A percentile compares a stretch with the other conserved stretches of the same genome.
Conservation (phyloP, 2,329 filamentous ascomycete genomes). For the Aspergillus niger region DNA sequence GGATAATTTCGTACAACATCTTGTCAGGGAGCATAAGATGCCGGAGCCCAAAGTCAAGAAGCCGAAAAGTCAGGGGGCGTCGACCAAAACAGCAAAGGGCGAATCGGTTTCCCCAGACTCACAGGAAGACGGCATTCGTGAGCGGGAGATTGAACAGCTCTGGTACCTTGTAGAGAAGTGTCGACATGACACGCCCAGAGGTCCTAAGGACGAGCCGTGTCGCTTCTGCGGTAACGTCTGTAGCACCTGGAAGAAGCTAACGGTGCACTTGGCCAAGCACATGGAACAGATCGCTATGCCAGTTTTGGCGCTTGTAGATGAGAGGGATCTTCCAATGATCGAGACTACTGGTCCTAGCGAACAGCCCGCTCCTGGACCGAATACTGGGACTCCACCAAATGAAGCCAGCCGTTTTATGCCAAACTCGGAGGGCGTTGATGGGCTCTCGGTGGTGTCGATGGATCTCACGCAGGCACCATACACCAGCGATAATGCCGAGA, state of each 20-base stretch:
- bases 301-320: slow-evolving; percentile 59
- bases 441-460: slow-evolving; percentile 11
- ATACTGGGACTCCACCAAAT: slow-evolving; percentile 9
- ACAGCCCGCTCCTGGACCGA: slow-evolving; percentile 11
- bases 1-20: slow-evolving; percentile 90
- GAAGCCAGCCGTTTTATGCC: slow-evolving; percentile 14
- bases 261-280: slow-evolving; percentile 89
- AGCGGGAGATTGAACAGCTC: slow-evolving; percentile 60
- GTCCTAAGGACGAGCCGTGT: slow-evolving; percentile 75
- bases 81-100: slow-evolving; percentile 51
- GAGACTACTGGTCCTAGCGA: slow-evolving; percentile 13
- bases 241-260: slow-evolving; percentile 87
- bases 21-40: slow-evolving; percentile 88
- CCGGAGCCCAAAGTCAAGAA: slow-evolving; percentile 75
- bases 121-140: slow-evolving; percentile 29
- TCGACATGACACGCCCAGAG: slow-evolving; percentile 66
- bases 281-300: slow-evolving; percentile 91
- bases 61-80: slow-evolving; percentile 58
- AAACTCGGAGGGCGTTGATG: slow-evolving; percentile 10
- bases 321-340: slow-evolving; percentile 39
- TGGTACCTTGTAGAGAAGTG: slow-evolving; percentile 79
- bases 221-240: slow-evolving; percentile 83
- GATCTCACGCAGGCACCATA: slow-evolving; percentile 17
- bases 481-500: slow-evolving; percentile 9
- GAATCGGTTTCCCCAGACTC: slow-evolving; percentile 45